Evolutionary conservation across 352 stramenopile genomes (phyloP), one percentile per base, ranked within the genome.

Genomic region (Phytophthora europaea): DNA sequence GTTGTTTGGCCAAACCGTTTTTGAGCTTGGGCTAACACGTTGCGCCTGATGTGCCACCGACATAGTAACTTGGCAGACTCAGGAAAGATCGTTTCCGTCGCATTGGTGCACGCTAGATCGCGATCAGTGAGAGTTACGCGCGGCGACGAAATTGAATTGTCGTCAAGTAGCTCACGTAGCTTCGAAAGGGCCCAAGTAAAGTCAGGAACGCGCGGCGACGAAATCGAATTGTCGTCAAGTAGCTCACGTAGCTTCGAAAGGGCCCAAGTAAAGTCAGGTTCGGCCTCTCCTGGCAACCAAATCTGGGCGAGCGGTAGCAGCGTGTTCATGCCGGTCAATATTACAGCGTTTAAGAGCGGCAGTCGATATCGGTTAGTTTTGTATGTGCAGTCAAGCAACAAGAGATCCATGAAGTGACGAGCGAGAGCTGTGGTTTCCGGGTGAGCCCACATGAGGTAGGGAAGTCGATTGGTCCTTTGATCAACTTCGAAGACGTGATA

Each of bases 371-470:
- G 23, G 26, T 72, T 67, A 7, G 65, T 61, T 16, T 72, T 67
- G 36, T 72, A 67, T 4, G 56, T 72, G 38, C 57, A 72, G 38
- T 66, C 65, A 1, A 72, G n/a, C 23, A 62, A 34, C 33, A 72
- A 1, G 9, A 72, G 6, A 7, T 50, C 50, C 58, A 72, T 63
- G 38, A 47, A 62, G 9, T 62, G 10, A 4, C n/a, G 48, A 16
- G 56, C 34, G 1, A 72, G 16, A 16, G 48, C 31, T 10, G 40
- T 53, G 0, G 50, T 66, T 6, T 55, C 18, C 3, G 56, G 57
- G 51, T 72, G 58, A 3, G 58, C 48, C 65, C 65, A 66, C 9
- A 72, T 45, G 6, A 72, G 34, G 22, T 72, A 72, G 2, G 9
- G 61, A 5, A 72, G 16, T 7, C 65, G 22, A 3, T 61, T 63